A percentile compares a stretch with the other conserved stretches of the same genome.
phyloP scores from a whole-genome alignment of 2,329 filamentous ascomycete genomes.

The Dactylellina drechsleri region DNA sequence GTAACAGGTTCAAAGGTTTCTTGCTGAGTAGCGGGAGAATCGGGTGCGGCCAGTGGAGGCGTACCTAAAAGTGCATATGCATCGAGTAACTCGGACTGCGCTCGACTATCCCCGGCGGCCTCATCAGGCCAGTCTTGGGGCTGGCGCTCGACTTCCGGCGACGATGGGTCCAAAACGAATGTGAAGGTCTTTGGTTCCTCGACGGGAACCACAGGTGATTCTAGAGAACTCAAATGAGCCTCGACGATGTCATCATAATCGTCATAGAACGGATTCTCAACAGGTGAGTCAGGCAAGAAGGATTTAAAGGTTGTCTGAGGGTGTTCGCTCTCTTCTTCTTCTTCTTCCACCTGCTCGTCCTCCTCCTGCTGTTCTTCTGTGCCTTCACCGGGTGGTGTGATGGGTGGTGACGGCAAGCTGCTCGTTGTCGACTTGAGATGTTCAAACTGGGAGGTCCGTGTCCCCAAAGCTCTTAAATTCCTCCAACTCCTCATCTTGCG shows the following conservation, averaged over 20 bases:
- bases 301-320: neutral
- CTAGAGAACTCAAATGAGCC: slow-evolving; percentile 32
- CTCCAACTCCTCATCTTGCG: slow-evolving; percentile 51
- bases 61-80: slow-evolving; percentile 1
- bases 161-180: slow-evolving; percentile 11
- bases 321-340: slow-evolving; percentile 4
- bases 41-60: slow-evolving; percentile 27
- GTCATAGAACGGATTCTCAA: slow-evolving; percentile 51
- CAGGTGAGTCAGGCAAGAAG: slow-evolving; percentile 36
- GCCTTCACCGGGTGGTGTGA: slow-evolving; percentile 38
- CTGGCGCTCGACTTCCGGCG: slow-evolving; percentile 19
- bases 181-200: slow-evolving; percentile 5
- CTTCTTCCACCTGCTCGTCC: neutral
- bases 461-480: slow-evolving; percentile 48
- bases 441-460: slow-evolving; percentile 40
- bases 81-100: neutral
- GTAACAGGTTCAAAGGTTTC: slow-evolving; percentile 19
- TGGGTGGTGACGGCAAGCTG: slow-evolving; percentile 47
- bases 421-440: slow-evolving; percentile 14
- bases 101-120: slow-evolving; percentile 9
- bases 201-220: slow-evolving; percentile 1
- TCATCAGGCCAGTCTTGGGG: slow-evolving; percentile 38
- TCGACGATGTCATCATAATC: slow-evolving; percentile 51
- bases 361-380: slow-evolving; percentile 1
- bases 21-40: slow-evolving; percentile 29